These are phyloP conservation scores for Saksenaea vasiformis DNA, from an alignment of 371 early-diverging fungal species.

Conservation along the genomic window DNA sequence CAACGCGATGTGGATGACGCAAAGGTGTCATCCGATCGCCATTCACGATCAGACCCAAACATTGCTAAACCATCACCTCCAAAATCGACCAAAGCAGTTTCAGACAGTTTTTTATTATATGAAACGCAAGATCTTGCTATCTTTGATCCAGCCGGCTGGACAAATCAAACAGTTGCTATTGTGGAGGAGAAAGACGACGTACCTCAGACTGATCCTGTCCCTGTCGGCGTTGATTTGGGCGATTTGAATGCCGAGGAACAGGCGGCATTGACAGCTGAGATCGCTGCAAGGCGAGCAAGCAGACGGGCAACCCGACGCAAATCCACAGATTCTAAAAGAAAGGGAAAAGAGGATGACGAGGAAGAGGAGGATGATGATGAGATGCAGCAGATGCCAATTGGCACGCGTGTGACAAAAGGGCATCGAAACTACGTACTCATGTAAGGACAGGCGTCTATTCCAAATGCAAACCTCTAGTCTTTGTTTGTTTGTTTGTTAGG, in stretches of 20 bases:
- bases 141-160: background rate
- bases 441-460: conserved; percentile 41
- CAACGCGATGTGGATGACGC: background rate
- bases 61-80: background rate
- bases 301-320: conserved; percentile 18
- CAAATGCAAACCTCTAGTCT: background rate
- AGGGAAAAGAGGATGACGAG: conserved; percentile 35
- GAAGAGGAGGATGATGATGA: conserved; percentile 46
- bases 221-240: conserved; percentile 7
- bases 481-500: conserved; percentile 11
- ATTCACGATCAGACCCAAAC: background rate
- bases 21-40: background rate
- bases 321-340: background rate
- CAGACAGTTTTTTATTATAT: background rate
- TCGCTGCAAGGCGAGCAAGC: conserved; percentile 13
- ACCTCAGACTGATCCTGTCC: background rate
- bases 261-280: conserved; percentile 10
- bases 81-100: background rate
- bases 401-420: conserved; percentile 66
- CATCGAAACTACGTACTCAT: conserved; percentile 83
- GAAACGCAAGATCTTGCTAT: conserved; percentile 1
- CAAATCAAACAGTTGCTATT: background rate
- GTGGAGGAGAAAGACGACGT: background rate
- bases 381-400: conserved; percentile 55
- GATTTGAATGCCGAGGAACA: conserved; percentile 15